A percentile compares a stretch with the other conserved stretches of the same genome.
phyloP scores from a whole-genome alignment of 768 basidiomycete species.

The Lactifluus hygrophoroides region DNA sequence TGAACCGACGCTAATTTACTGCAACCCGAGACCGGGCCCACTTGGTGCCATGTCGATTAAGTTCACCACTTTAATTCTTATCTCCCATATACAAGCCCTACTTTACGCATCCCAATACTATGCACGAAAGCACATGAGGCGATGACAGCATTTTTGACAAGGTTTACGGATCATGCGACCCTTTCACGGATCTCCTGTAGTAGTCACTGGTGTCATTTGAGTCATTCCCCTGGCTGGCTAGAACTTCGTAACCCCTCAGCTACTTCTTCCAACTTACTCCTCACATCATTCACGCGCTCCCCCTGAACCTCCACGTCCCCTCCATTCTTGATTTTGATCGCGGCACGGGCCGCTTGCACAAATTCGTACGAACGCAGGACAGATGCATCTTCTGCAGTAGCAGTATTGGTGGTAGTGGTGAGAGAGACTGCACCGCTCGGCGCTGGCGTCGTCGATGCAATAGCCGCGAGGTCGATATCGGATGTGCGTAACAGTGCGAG shows the following conservation, averaged over 20 bases:
- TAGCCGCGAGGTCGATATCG: conserved; percentile 33
- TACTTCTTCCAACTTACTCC: conserved; percentile 47
- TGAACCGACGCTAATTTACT: too few species aligned
- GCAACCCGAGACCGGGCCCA: too few species aligned
- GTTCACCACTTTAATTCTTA: background rate
- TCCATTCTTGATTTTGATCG: conserved; percentile 44
- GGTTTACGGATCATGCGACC: background rate
- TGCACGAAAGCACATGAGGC: background rate
- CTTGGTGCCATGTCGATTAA: too few species aligned
- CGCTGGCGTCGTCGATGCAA: conserved; percentile 18
- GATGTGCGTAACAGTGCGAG: conserved; percentile 62
- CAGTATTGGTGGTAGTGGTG: too few species aligned
- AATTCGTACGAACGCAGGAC: conserved; percentile 54
- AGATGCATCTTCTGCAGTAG: conserved; percentile 30
- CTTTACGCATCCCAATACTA: background rate
- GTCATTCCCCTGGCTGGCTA: background rate
- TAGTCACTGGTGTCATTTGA: too few species aligned
- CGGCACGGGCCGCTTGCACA: conserved; percentile 45
- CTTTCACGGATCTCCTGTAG: background rate
- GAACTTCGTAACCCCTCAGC: conserved; percentile 24
- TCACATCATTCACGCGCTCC: conserved; percentile 45
- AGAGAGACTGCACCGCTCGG: background rate
- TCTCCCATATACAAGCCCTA: background rate
- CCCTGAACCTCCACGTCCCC: conserved; percentile 49
- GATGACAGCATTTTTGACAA: background rate